A percentile compares a stretch with the other conserved stretches of the same genome.
Conservation (phyloP, 2,329 filamentous ascomycete species). For the Ascochyta fabae region DNA sequence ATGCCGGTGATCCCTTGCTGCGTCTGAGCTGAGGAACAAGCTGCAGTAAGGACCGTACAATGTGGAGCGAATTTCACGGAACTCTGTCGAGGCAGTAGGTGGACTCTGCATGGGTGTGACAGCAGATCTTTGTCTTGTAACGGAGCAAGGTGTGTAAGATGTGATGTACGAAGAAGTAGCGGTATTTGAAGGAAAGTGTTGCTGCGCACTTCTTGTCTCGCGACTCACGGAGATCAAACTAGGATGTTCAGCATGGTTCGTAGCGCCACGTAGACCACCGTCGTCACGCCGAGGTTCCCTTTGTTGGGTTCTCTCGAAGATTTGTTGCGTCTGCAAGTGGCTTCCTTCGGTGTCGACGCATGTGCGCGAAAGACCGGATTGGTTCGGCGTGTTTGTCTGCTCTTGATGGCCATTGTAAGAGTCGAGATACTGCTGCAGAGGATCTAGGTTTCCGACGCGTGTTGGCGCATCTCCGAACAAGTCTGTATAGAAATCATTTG, state of each 20-base stretch:
- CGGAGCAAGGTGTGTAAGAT: conserved; percentile 12
- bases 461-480: conserved; percentile 9
- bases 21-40: conserved; percentile 26
- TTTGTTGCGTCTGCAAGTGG: conserved; percentile 6
- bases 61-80: conserved; percentile 5
- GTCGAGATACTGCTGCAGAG: conserved; percentile 10
- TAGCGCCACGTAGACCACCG: conserved; percentile 17
- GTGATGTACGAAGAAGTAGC: conserved; percentile 16
- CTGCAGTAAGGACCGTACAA: conserved; percentile 31
- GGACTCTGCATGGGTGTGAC: conserved; percentile 11
- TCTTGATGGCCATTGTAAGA: not conserved
- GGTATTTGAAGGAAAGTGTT: not conserved
- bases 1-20: conserved; percentile 35
- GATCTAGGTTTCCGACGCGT: not conserved
- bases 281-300: conserved; percentile 13
- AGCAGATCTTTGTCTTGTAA: conserved; percentile 1
- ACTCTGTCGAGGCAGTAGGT: conserved; percentile 1
- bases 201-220: conserved; percentile 1
- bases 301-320: not conserved
- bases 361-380: conserved; percentile 12
- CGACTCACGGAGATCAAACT: conserved; percentile 2
- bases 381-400: conserved; percentile 27
- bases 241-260: conserved; percentile 21
- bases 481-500: not conserved
- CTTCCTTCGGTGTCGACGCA: conserved; percentile 14